Conservation (phyloP, 495 filamentous ascomycete species). For the Penicillium salamii region DNA sequence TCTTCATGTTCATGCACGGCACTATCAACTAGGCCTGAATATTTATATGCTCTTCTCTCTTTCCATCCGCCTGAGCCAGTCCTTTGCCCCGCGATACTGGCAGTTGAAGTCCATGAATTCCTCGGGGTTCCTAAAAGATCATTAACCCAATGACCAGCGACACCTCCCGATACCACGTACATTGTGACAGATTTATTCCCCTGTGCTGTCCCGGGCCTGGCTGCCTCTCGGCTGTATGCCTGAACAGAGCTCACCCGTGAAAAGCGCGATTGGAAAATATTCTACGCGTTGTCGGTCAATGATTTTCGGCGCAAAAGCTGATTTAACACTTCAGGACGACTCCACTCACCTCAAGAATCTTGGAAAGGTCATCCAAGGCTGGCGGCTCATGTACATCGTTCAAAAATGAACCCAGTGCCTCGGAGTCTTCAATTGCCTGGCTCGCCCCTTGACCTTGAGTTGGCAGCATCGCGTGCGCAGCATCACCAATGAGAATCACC, state of each 20-base stretch:
- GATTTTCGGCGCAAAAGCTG: neutral
- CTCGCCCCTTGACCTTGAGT: slow-evolving; percentile 41
- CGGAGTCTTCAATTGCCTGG: slow-evolving; percentile 40
- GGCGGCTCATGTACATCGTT: slow-evolving; percentile 11
- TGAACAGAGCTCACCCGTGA: slow-evolving; percentile 22
- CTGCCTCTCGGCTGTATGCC: slow-evolving; percentile 32
- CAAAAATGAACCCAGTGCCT: slow-evolving; percentile 26
- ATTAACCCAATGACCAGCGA: neutral
- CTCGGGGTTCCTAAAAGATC: slow-evolving; percentile 22
- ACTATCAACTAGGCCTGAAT: no score
- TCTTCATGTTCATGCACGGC: no score
- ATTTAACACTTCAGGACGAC: neutral
- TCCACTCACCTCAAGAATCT: slow-evolving; percentile 14
- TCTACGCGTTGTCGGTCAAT: neutral
- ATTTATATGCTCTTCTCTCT: no score
- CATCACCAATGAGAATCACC: slow-evolving; percentile 43
- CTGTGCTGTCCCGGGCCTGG: slow-evolving; percentile 29
- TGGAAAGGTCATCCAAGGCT: neutral
- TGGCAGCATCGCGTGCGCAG: slow-evolving; percentile 44
- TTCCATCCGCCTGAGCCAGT: neutral
- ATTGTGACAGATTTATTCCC: slow-evolving; percentile 29
- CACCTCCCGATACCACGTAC: slow-evolving; percentile 6
- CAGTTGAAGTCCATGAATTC: slow-evolving; percentile 48
- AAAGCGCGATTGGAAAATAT: slow-evolving; percentile 21
- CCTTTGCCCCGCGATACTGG: slow-evolving; percentile 31